Evolutionary conservation across 352 stramenopile genomes (phyloP).

Genomic region (Elongisporangium senticosum): DNA sequence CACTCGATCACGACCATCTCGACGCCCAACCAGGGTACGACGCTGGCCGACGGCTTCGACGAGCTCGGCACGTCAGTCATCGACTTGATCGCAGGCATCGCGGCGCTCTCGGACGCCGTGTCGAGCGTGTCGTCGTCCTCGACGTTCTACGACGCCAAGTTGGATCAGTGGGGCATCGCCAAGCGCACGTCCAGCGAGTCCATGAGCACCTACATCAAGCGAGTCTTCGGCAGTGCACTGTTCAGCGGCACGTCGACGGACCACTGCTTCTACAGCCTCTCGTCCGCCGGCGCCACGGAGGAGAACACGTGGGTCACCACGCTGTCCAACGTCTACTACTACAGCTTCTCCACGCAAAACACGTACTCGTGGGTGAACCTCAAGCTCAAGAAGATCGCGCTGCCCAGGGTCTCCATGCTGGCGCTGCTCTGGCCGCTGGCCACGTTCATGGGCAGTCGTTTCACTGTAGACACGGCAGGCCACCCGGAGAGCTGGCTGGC

Average conservation of each 20-base stretch:
- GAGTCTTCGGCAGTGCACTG: constrained; percentile 4
- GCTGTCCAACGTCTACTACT: constrained; percentile 17
- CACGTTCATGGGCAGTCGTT: constrained; percentile 7
- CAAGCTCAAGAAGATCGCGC: constrained; percentile 7
- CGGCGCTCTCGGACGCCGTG: not conserved
- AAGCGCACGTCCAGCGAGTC: constrained; percentile 4
- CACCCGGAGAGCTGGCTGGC: not conserved
- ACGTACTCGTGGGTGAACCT: constrained; percentile 4
- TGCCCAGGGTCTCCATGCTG: constrained; percentile 8
- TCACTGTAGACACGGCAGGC: not conserved
- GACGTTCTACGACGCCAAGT: constrained; percentile 13
- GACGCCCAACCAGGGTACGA: constrained; percentile 54
- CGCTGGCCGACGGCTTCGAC: constrained; percentile 37
- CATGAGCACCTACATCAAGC: constrained; percentile 7
- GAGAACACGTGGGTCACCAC: constrained; percentile 15
- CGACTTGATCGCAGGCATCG: constrained; percentile 12
- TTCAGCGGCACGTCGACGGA: constrained; percentile 7
- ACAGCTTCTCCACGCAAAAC: constrained; percentile 10
- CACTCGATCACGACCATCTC: constrained; percentile 66
- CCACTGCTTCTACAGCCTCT: constrained; percentile 12
- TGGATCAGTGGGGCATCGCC: constrained; percentile 10
- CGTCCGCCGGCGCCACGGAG: constrained; percentile 4
- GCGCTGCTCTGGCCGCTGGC: constrained; percentile 7
- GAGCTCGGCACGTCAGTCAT: constrained; percentile 33
- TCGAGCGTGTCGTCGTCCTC: constrained; percentile 1